Conservation (phyloP, 139 green algal genomes). For the Ulvella scutata region DNA sequence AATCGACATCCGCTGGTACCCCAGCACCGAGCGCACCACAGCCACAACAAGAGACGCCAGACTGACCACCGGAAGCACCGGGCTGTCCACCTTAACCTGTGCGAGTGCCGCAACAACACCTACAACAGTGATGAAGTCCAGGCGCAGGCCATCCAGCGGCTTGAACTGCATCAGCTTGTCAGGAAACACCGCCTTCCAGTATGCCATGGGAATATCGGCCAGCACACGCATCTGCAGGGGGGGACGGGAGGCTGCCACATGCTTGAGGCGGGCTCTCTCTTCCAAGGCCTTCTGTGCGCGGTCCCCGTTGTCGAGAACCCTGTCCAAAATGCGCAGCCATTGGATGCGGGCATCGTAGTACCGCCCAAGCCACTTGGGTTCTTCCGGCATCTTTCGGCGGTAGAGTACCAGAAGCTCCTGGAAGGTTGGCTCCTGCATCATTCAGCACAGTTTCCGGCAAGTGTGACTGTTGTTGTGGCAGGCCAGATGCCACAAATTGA, state of each 20-base stretch:
- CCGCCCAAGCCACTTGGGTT: not conserved
- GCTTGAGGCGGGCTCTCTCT: not conserved
- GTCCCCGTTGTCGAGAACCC: not conserved
- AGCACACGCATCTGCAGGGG: slow-evolving; percentile 9
- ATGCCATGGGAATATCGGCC: slow-evolving; percentile 16
- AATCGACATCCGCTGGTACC: slow-evolving; percentile 22
- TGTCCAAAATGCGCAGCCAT: not conserved
- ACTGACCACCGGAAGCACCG: slow-evolving; percentile 16
- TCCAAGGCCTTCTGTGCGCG: not conserved
- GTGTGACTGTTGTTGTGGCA: not conserved
- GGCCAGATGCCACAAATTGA: too few relatives aligned
- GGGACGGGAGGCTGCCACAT: not conserved
- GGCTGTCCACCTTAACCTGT: slow-evolving; percentile 10
- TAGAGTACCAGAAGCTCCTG: slow-evolving; percentile 26
- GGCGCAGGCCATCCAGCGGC: slow-evolving; percentile 21
- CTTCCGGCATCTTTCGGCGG: slow-evolving; percentile 7
- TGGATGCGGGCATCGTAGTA: not conserved
- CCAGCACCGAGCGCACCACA: slow-evolving; percentile 12
- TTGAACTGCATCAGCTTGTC: slow-evolving; percentile 38
- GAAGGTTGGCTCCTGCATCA: slow-evolving; percentile 25
- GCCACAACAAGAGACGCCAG: slow-evolving; percentile 4
- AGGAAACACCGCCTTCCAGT: slow-evolving; percentile 23
- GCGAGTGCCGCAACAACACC: slow-evolving; percentile 8
- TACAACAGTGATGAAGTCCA: slow-evolving; percentile 18
- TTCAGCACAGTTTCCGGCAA: not conserved